Evolutionary conservation across 2,329 filamentous ascomycete species (phyloP), one percentile per base, ranked within the genome.

Genomic region (Fusarium sp.): DNA sequence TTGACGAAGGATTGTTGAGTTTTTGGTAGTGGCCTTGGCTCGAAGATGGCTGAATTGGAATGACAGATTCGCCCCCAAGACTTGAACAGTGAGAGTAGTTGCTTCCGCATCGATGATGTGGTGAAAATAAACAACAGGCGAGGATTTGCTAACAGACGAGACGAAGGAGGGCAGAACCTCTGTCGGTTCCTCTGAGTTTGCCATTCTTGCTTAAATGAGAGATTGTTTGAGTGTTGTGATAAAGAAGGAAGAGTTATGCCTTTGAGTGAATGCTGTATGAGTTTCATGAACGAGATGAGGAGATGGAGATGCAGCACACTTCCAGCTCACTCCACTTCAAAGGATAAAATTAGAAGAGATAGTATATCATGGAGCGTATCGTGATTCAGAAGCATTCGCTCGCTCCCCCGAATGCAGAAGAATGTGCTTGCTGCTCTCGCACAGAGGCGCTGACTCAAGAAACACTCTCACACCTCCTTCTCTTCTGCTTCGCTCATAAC

Each of bases 1-100:
- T 9, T 62, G 63, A 0, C 2, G 6, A 1, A 33, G 18, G 7
- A 76, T 73, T 0, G 14, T 8, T 2, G 66, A 66, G 1, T 31
- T 46, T 0, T 34, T 33, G 5, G 43, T 10, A 6, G 59, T 13
- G 4, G 38, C 5, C 4, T 56, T 61, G 11, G 76, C 74, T 18
- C 72, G 71, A 1, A 51, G 46, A 57, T 81, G 79, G 1, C 57
- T 60, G 52, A 81, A 79, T 0, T 62, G 75, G 44, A 74, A 74
- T 2, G 62, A 53, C 8, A 80, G 69, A 15, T 79, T 78, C 4
- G 78, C 74, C 2, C 78, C 79, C 5, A 79, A 72, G 4, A 79
- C 76, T 33, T 77, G 69, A 7, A 78, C 74, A 0, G 66, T 69
- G 2, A 80, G 73, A 0, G 68, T 74, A 0, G 73, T 74, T 0